Evolutionary conservation across 345 rosid genomes (phyloP), one percentile per base, ranked within the genome.

Genomic region (Clausena lansium): DNA sequence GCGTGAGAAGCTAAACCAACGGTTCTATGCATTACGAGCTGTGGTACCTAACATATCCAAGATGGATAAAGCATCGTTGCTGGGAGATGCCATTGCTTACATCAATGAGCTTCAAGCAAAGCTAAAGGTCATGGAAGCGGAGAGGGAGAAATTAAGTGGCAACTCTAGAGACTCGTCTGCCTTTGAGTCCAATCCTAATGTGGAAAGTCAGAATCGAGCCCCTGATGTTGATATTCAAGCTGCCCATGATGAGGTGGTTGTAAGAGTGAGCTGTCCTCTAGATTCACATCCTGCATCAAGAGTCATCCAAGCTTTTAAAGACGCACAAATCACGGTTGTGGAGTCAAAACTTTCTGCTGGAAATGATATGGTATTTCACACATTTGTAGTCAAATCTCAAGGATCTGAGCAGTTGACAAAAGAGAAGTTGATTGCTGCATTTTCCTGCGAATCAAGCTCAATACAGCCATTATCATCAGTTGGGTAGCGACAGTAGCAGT

Each of bases 1-100:
- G 58, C 87, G 99, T 6, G 99, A 96, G 84, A 96, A 94, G 88
- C 89, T 96, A 67, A 96, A 96, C 84, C 98, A 96, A 73, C 86
- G 97, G 41, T 96, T 96, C 87, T 96, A 94, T 50, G 98, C 98
- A 0, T 84, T 96, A 66, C 85, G 99, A 3, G 91, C 99, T 14
- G 99, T 96, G 59, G 99, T 96, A 30, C 99, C 99, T n/a, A 96
- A 96, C 83, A 94, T 96, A 58, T 94, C 99, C 10, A 96, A 96
- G 85, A 96, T 96, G 99, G 99, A 96, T 81, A 96, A 96, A 84
- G 99, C 99, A 22, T 96, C 99, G 6, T 77, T 96, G 62, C 82
- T 96, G 25, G 98, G 95, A 71, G 99, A 96, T 79, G 98, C 98
- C 30, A 96, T 96, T 77, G 87, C 98, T 71, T 92, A 96, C 71